phyloP scores from a whole-genome alignment of 768 basidiomycete species.

The Naematelia encephala region DNA sequence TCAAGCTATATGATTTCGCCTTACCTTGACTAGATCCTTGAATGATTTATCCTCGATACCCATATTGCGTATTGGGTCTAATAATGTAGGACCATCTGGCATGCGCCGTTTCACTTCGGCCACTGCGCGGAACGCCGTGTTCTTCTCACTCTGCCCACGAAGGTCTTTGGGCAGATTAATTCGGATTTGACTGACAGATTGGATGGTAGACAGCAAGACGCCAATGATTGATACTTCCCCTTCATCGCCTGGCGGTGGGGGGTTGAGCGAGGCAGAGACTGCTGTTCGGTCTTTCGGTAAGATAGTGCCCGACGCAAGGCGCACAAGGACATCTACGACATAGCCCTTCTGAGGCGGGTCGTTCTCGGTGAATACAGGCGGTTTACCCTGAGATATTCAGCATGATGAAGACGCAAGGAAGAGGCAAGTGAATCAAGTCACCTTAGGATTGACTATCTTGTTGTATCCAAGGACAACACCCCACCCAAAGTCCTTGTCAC shows the following conservation, averaged over 20 bases:
- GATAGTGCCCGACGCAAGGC: slow-evolving; percentile 66
- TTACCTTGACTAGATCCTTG: slow-evolving; percentile 74
- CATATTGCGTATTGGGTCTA: slow-evolving; percentile 94
- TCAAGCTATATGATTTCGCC: slow-evolving; percentile 16
- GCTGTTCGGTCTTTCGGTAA: slow-evolving; percentile 57
- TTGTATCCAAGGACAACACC: slow-evolving; percentile 89
- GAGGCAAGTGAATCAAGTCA: slow-evolving; percentile 10
- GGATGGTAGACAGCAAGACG: slow-evolving; percentile 78
- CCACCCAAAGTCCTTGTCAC: slow-evolving; percentile 91
- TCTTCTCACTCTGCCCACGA: slow-evolving; percentile 67
- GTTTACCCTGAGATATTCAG: slow-evolving; percentile 49
- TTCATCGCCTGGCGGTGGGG: slow-evolving; percentile 68
- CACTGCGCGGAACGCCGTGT: slow-evolving; percentile 85
- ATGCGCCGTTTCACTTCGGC: slow-evolving; percentile 86
- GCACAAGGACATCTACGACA: slow-evolving; percentile 84
- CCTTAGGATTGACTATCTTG: slow-evolving; percentile 77
- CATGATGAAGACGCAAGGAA: background rate
- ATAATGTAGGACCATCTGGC: slow-evolving; percentile 75
- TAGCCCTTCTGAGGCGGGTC: slow-evolving; percentile 88
- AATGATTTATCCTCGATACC: slow-evolving; percentile 93
- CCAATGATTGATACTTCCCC: slow-evolving; percentile 83
- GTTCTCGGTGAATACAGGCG: slow-evolving; percentile 52
- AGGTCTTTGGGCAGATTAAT: slow-evolving; percentile 88
- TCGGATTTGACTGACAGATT: slow-evolving; percentile 80
- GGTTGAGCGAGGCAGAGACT: slow-evolving; percentile 69